A percentile compares a stretch with the other conserved stretches of the same genome.
phyloP scores from a whole-genome alignment of 495 filamentous ascomycete genomes.

The Cetradonia linearis region DNA sequence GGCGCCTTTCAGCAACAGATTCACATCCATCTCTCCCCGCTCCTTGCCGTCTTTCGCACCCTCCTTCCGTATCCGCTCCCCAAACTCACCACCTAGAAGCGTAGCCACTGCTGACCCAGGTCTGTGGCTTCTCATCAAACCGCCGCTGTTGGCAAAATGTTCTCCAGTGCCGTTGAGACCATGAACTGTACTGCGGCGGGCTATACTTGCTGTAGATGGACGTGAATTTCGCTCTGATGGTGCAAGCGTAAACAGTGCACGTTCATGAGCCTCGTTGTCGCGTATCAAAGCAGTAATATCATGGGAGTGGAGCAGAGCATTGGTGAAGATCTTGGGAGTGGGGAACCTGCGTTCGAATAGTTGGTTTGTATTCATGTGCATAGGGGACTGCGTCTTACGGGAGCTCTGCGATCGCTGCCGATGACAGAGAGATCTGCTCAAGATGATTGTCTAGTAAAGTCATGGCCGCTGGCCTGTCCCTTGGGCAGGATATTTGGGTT shows the following conservation, averaged over 20 bases:
- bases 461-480: conserved; percentile 36
- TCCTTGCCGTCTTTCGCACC: conserved; percentile 38
- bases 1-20: conserved; percentile 73
- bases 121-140: conserved; percentile 46
- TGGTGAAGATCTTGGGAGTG: conserved; percentile 89
- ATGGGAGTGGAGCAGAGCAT: conserved; percentile 72
- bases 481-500: background rate
- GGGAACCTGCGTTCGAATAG: conserved; percentile 53
- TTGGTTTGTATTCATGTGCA: conserved; percentile 9
- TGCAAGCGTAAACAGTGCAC: conserved; percentile 86
- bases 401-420: conserved; percentile 71
- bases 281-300: conserved; percentile 93
- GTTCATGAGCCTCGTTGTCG: conserved; percentile 91
- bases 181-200: conserved; percentile 40
- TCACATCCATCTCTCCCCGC: conserved; percentile 70
- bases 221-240: conserved; percentile 28
- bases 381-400: conserved; percentile 45
- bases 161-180: conserved; percentile 33
- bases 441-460: conserved; percentile 72
- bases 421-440: conserved; percentile 81
- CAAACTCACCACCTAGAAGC: conserved; percentile 77
- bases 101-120: conserved; percentile 81
- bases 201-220: conserved; percentile 33
- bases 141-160: conserved; percentile 42
- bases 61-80: conserved; percentile 63